These are phyloP conservation scores for Solanum etuberosum DNA, from an alignment of 257 asterid genomes.

Conservation along the genomic window DNA sequence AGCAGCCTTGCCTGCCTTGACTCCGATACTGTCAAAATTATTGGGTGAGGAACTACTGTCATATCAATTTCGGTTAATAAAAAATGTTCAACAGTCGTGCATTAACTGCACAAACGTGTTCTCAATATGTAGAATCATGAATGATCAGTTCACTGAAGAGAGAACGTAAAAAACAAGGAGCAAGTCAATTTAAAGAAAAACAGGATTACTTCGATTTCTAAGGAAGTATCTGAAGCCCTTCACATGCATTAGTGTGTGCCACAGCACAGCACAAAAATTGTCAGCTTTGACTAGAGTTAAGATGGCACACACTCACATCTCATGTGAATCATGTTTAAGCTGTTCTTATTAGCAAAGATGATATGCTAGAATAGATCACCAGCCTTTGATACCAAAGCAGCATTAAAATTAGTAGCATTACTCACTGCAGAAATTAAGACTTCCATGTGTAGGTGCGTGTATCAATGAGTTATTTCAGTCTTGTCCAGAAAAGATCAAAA, in stretches of 20 bases:
- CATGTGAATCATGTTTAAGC: not conserved
- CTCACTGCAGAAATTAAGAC: not conserved
- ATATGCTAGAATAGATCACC: not conserved
- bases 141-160: not conserved
- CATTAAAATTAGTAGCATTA: not conserved
- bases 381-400: not conserved
- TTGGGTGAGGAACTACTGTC: not conserved
- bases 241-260: not conserved
- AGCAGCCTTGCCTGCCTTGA: conserved; percentile 90
- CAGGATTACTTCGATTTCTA: not conserved
- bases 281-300: not conserved
- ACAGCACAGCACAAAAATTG: not conserved
- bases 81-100: not conserved
- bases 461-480: not conserved
- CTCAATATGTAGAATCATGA: not conserved
- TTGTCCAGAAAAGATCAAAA: not conserved
- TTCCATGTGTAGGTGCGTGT: not conserved
- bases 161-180: not conserved
- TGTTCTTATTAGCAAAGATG: not conserved
- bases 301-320: not conserved
- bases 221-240: not conserved
- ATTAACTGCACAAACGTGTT: not conserved
- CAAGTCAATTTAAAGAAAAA: not conserved
- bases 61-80: not conserved
- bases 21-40: conserved; percentile 57